Evolutionary conservation across 495 filamentous ascomycete genomes (phyloP), one percentile per base, ranked within the genome.

Genomic region (Poronia punctata): DNA sequence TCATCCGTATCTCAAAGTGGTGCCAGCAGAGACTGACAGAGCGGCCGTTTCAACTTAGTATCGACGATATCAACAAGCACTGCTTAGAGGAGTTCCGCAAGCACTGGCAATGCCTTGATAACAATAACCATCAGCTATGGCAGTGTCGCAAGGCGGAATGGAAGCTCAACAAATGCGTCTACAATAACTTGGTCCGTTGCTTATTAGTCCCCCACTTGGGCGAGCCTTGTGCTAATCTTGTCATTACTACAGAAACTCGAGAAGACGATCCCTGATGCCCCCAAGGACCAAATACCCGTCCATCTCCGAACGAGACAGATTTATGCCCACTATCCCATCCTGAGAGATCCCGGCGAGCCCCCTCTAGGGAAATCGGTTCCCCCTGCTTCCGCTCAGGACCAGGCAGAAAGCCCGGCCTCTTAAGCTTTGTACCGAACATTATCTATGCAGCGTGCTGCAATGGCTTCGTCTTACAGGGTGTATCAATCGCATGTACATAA

Each of bases 91-190:
- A 95, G 67, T 99, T 99, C 74, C 82, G 84, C 38, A 71, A 74
- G 35, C 92, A 99, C 64, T 97, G 88, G 88, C 67, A 85, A 51
- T 99, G 92, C 56, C 74, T 99, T 35, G 93, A 99, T 54, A 82
- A 93, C 67, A 88, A 93, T 75, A 99, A 99, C 69, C 90, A 97
- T 62, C 82, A 88, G 59, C 66, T 97, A 28, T 97, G 85, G 79
- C 84, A 95, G 45, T 99, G 92, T 70, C 75, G 92, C 22, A 72
- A 73, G 35, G 55, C 42, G 25, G 88, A 97, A 69, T 76, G 86
- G 76, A 76, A 74, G 46, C 64, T 97, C 33, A 97, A 95, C 70
- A 78, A 74, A 54, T 99, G 92, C 66, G 87, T 96, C 22, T 96
- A 90, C 56, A 81, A 95, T 34, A 95, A 95, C 53, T 60, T 99